These are phyloP conservation scores for Colletotrichum sp. DNA, from an alignment of 2,329 filamentous ascomycete species.

Conservation along the genomic window DNA sequence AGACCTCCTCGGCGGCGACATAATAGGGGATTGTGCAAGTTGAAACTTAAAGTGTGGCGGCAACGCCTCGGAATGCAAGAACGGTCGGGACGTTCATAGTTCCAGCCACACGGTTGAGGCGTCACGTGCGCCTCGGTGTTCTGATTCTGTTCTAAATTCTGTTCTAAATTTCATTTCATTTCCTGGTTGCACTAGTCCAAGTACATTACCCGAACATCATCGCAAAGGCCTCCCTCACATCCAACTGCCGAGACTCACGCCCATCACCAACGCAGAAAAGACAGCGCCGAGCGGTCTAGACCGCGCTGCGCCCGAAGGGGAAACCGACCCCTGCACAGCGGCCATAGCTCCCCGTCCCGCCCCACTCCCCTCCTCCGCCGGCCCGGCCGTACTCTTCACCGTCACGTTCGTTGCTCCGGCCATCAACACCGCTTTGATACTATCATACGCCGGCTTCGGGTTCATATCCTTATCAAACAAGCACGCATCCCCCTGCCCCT, in stretches of 20 bases:
- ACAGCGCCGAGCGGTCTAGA: neutral
- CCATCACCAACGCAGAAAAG: neutral
- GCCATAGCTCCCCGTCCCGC: neutral
- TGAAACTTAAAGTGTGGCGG: neutral
- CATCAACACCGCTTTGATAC: conserved; percentile 36
- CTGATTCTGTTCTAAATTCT: too few species aligned
- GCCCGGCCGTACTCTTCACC: neutral
- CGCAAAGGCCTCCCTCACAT: neutral
- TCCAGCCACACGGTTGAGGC: neutral
- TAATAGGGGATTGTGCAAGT: neutral
- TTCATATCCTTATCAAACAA: conserved; percentile 40
- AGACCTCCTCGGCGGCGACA: neutral
- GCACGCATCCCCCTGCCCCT: conserved; percentile 40
- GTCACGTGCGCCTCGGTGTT: neutral
- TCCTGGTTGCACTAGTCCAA: neutral
- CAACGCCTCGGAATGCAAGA: neutral
- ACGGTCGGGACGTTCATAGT: neutral
- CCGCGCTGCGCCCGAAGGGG: neutral
- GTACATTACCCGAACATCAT: too few species aligned
- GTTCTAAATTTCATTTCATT: neutral
- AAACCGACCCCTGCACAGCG: neutral
- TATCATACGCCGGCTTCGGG: conserved; percentile 45
- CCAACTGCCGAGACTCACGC: neutral
- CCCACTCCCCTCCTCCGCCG: neutral
- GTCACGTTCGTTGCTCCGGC: neutral